Conservation (phyloP, 1,284 basidiomycete species). For the Puccinia horiana region DNA sequence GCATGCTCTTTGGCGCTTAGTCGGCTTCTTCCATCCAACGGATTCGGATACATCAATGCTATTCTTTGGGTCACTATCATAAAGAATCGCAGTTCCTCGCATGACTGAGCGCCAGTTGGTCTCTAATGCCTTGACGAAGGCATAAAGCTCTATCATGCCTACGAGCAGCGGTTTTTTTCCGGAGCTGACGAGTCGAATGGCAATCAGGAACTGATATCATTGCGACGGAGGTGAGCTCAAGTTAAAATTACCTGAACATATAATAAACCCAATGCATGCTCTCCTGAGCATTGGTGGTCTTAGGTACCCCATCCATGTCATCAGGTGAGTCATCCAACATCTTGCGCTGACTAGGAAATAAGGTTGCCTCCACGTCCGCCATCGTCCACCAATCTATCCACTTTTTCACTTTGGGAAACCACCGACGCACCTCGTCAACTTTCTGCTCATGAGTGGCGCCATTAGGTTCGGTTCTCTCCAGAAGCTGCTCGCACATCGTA, state of each 20-base stretch:
- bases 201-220: not conserved
- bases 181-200: not conserved
- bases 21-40: not conserved
- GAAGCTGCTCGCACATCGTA: not conserved
- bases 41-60: not conserved
- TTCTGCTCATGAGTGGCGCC: not conserved
- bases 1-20: not conserved
- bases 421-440: not conserved
- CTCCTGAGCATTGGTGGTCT: not conserved
- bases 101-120: not conserved
- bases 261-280: not conserved
- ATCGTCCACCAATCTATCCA: conserved; percentile 16
- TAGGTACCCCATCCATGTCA: not conserved
- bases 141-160: not conserved
- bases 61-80: not conserved
- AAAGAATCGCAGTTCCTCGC: not conserved
- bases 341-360: not conserved
- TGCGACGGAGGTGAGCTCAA: not conserved
- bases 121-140: not conserved
- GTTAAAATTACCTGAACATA: not conserved
- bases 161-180: not conserved
- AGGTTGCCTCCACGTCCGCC: too few species aligned
- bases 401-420: not conserved
- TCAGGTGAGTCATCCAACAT: not conserved
- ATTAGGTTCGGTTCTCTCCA: not conserved